Base-by-base conservation (phyloP, 352 stramenopile species). In the Thalassiosira mediterranea region DNA sequence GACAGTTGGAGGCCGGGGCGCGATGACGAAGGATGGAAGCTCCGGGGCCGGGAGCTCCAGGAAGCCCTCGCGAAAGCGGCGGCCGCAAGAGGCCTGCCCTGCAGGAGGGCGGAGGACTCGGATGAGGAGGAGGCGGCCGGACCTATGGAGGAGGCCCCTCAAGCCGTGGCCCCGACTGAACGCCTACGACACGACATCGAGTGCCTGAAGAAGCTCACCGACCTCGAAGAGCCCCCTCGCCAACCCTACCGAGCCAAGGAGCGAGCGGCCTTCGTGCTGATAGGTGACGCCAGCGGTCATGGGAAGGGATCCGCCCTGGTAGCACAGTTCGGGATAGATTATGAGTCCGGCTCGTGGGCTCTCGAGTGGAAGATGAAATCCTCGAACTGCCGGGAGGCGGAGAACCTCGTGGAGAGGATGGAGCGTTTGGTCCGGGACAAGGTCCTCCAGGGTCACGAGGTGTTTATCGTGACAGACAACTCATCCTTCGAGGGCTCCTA, bases 381-480 rank as follows among this genome's bases (percentile, higher is more conserved):
- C 2, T 62, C 60, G 13, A 72, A 60, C 38, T 56, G 4, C 3
- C 53, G 29, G 38, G 46, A 67, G 19, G 49, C 29, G 1, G 11
- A 29, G 25, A 72, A 78, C 21, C 31, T 78, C 4, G 28, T 25
- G 3, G 38, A n/a, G 1, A 5, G 48, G 2, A 7, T 73, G 13
- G 53, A 78, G 31, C 7, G 40, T 13, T 23, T 44, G 3, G 29
- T 44, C 5, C 13, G 31, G 8, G n/a, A 54, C 2, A 21, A 37
- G 0, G 52, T 19, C 15, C 2, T 74, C 8, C 2, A 28, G 13
- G 47, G 49, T 26, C 7, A 23, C 7, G 64, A 77, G 40, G 19
- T 77, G 1, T 81, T 71, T 32, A 31, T 81, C 1, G 46, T 76
- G 15, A 81, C 72, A 4, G 64, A 81, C 47, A 81, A 81, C 37